Evolutionary conservation across 2,329 filamentous ascomycete species (phyloP), one percentile per base, ranked within the genome.

Genomic region (Trichoderma sp.): DNA sequence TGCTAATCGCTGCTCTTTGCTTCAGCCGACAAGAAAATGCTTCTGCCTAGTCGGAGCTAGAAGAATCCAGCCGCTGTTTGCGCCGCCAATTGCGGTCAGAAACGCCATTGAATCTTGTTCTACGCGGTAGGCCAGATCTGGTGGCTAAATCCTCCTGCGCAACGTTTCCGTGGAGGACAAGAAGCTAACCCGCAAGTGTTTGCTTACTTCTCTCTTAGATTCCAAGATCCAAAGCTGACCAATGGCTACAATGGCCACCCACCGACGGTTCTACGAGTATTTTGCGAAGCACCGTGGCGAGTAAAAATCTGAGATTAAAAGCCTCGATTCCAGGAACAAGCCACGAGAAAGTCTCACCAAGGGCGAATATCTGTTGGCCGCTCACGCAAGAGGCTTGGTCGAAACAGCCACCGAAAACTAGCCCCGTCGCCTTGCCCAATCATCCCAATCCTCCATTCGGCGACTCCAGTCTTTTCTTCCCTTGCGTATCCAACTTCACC

Each of bases 361-460:
- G 28, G 20, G 26, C 63, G 13, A 34, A 34, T 23, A n/a, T n/a
- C 30, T 58, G 50, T 32, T 68, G 65, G 55, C 26, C 12, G 36
- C 55, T 34, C 23, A 47, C 30, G 66, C 55, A 61, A 59, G 36
- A 47, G 23, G 66, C 34, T 62, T 30, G 11, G 55, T 28, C 23
- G 28, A 50, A 62, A 61, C 66, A 69, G 66, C 66, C 66, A 69
- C 66, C 7, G 28, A 53, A 28, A 28, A 28, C 57, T 34, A 68
- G 65, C 20, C 26, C 36, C 36, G 36, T 7, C n/a, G 13, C 39
- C 36, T 34, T 43, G n/a, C 23, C 66, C 66, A 69, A 69, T 69
- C 57, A 62, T 6, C 17, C 57, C 66, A 69, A 62, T 69, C 57
- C 26, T 12, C 13, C 6, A 6, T 15, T 34, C 20, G 20, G 6